These are phyloP conservation scores for Coprinopsis cinerea DNA, from an alignment of 768 basidiomycete genomes.

Conservation along the genomic window DNA sequence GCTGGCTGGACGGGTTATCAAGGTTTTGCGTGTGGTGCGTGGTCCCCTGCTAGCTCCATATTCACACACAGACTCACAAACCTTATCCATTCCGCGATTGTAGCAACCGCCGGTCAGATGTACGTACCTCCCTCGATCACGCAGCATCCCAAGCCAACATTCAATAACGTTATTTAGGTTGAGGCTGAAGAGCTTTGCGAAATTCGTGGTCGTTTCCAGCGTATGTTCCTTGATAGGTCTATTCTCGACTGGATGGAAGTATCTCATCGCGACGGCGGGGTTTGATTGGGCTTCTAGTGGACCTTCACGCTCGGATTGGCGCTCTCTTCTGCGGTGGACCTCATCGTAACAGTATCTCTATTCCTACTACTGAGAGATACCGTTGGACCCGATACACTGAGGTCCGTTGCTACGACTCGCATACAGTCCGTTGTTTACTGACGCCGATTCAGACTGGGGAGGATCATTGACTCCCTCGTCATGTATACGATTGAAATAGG, in stretches of 20 bases:
- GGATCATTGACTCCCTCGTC: slow-evolving; percentile 40
- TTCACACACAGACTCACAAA: too few relatives aligned
- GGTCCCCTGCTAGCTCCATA: too few relatives aligned
- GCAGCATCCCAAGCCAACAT: not conserved
- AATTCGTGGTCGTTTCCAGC: slow-evolving; percentile 8
- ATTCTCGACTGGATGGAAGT: not conserved
- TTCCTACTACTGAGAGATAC: slow-evolving; percentile 34
- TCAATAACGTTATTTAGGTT: slow-evolving; percentile 3
- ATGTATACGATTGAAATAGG: slow-evolving; percentile 51
- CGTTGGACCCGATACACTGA: slow-evolving; percentile 32
- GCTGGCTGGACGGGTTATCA: too few relatives aligned
- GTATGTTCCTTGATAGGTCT: too few relatives aligned
- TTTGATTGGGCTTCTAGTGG: slow-evolving; percentile 36
- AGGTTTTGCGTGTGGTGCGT: slow-evolving; percentile 12
- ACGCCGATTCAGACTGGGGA: slow-evolving; percentile 32
- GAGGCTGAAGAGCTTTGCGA: slow-evolving; percentile 1
- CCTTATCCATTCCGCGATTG: too few relatives aligned
- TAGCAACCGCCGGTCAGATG: slow-evolving; percentile 10
- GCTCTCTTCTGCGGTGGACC: slow-evolving; percentile 42
- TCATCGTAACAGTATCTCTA: slow-evolving; percentile 41
- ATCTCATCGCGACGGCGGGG: not conserved
- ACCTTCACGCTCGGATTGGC: slow-evolving; percentile 48
- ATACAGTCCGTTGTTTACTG: not conserved
- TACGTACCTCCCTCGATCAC: not conserved
- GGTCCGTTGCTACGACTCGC: slow-evolving; percentile 20